Base-by-base conservation (phyloP, 192 early-diverging fungal species). In the Geranomyces michiganensis region DNA sequence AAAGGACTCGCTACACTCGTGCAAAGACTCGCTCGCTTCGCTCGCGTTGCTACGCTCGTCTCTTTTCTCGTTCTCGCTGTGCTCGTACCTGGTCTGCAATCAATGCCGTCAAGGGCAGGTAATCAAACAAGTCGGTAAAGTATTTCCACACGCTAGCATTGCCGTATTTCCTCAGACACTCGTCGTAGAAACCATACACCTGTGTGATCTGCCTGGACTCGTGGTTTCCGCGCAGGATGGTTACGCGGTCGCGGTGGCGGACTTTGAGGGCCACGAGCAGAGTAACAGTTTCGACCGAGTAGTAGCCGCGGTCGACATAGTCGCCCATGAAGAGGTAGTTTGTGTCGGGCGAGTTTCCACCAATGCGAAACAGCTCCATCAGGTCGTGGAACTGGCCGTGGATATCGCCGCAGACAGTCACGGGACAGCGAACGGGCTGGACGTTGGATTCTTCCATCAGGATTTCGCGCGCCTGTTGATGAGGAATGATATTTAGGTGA, bases 111-210 rank as follows among this genome's bases (percentile, higher is more conserved):
- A 99, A 79, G 47, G 91, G 93, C 71, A 99, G 83, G 74, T 96
- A 96, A 75, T 99, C 96, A 73, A 99, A 99, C 36, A 99, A 89
- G 76, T 99, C 94, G 62, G 95, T 97, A 79, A 96, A 99, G 73
- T 94, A 95, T 76, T 94, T 87, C 95, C 95, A 99, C 29, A 97
- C 94, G 74, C 95, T 96, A 21, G 92, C 91, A 14, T 94, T 94
- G 26, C 95, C 97, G 82, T 93, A 97, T 79, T 97, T 97, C 68
- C 93, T 88, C 79, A 96, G 80, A 77, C 94, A 97, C 73, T 97
- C 94, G 76, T 99, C 96, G 76, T 99, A 97, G 74, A 99, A 96
- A 55, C 95, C 95, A 77, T 99, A 99, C 24, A 99, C 95, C 80
- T 97, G 96, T n/a, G 93, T 97, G 67, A 96, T 95, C 77, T 97